These are phyloP conservation scores for Dryas integrifolia DNA, from an alignment of 331 rosid species.

Conservation along the genomic window DNA sequence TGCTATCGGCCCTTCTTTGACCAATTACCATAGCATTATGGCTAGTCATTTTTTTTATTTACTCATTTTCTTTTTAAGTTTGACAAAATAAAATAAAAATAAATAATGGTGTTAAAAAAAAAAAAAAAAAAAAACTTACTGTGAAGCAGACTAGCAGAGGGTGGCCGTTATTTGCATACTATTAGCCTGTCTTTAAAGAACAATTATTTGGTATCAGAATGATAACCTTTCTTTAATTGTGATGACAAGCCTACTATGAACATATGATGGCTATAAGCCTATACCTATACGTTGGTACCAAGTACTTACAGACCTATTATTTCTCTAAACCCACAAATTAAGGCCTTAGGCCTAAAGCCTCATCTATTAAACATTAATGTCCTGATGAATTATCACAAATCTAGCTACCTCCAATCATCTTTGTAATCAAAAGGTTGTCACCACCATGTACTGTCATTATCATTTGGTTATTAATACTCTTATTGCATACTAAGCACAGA, in stretches of 20 bases:
- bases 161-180: too few species aligned
- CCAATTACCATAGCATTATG: too few species aligned
- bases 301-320: background rate
- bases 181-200: too few species aligned
- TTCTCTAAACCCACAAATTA: background rate
- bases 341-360: background rate
- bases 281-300: background rate
- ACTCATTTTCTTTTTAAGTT: too few species aligned
- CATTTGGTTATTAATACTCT: background rate
- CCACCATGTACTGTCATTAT: slow-evolving; percentile 19
- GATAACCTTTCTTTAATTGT: background rate
- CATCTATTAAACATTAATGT: background rate
- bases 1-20: too few species aligned
- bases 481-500: background rate
- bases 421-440: background rate
- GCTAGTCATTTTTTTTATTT: too few species aligned
- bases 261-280: background rate
- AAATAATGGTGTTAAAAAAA: too few species aligned
- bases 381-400: background rate
- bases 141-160: too few species aligned
- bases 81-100: too few species aligned
- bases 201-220: background rate
- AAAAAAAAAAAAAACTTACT: too few species aligned
- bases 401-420: background rate
- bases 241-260: background rate